Evolutionary conservation across 2,329 filamentous ascomycete species (phyloP), one percentile per base, ranked within the genome.

Genomic region (Reticulascus tulasneorum): DNA sequence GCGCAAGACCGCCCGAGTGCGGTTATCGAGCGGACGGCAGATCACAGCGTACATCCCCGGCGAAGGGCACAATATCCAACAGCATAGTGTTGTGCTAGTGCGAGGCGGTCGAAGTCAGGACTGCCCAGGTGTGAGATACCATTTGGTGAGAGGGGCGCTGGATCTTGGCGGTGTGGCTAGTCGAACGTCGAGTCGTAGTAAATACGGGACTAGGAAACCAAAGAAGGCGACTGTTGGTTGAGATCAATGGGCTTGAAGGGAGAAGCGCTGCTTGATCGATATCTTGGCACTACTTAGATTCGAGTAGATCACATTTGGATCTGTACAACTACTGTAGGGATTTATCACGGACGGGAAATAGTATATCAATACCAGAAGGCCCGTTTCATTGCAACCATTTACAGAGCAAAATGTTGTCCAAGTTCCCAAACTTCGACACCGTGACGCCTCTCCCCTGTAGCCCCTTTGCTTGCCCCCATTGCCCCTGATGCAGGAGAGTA

Each of bases 161-260:
- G 93, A 98, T 77, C 63, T 98, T 78, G 88, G 88, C 56, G 93
- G 93, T 71, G 93, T 98, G 47, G 82, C 81, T 16, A 93, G 81
- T 60, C 76, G 93, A 50, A 77, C 84, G 54, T 86, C 82, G 16
- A 88, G 86, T 62, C 77, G 93, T 54, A 96, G 89, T 55, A 98
- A 98, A 67, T 98, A 95, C 59, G 93, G 93, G 43, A 94, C 93
- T 32, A 98, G 98, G 82, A 97, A 96, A 72, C 91, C 93, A 1
- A 97, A 97, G 82, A 81, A 81, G 61, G 81, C 82, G 16, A 73
- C 73, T 0, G 69, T 78, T 23, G 69, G 73, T 45, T 69, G 29
- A 31, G 29, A 20, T n/a, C 16, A 15, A 17, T 7, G 6, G 17
- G 28, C 6, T 7, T 16, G 28, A 13, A 17, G 28, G 28, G 11